Conservation (phyloP, 352 stramenopile genomes). For the Pythium scleroteichum region DNA sequence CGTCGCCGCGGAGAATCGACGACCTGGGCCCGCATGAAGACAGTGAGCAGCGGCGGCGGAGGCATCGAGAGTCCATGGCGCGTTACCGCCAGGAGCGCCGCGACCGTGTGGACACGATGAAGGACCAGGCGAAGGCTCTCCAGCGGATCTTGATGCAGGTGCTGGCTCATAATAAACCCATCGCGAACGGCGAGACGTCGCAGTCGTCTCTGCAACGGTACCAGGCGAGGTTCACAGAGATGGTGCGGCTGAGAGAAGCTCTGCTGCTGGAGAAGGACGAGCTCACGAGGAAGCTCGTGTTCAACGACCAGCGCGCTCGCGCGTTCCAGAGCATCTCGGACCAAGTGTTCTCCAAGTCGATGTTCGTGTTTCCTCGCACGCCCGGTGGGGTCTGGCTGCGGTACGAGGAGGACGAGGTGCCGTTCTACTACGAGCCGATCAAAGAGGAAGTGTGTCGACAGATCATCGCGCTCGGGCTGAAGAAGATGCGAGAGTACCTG, state of each 20-base stretch:
- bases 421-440: conserved; percentile 22
- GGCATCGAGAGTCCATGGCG: conserved; percentile 24
- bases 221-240: conserved; percentile 15
- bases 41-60: not conserved
- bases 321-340: conserved; percentile 24
- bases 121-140: conserved; percentile 10
- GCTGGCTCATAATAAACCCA: conserved; percentile 19
- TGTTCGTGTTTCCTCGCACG: conserved; percentile 18
- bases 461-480: conserved; percentile 11
- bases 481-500: conserved; percentile 10
- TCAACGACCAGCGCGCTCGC: conserved; percentile 9
- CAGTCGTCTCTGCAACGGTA: conserved; percentile 2
- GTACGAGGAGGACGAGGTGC: conserved; percentile 20
- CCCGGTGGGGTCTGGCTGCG: conserved; percentile 15
- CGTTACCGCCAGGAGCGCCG: conserved; percentile 17
- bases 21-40: not conserved
- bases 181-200: not conserved
- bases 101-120: conserved; percentile 14
- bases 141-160: conserved; percentile 14
- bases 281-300: conserved; percentile 1
- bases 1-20: not conserved
- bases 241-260: conserved; percentile 16
- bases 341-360: conserved; percentile 13
- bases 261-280: conserved; percentile 17
- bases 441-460: conserved; percentile 8